Conservation (phyloP, 345 rosid genomes). For the Sisymbrium irio region DNA sequence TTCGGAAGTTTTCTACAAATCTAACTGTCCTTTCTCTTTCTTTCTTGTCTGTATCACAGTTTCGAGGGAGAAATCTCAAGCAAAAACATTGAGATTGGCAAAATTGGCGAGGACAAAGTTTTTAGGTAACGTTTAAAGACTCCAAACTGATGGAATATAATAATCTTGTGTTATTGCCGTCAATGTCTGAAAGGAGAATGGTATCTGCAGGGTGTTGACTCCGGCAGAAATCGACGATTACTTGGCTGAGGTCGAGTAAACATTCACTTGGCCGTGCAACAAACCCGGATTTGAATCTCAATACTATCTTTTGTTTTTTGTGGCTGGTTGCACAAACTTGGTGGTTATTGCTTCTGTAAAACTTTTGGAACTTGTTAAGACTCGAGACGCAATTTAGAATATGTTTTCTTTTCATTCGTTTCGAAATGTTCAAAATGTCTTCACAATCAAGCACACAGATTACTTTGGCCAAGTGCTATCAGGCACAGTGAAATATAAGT, state of each 20-base stretch:
- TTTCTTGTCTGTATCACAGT: conserved; percentile 32
- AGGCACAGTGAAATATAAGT: no score
- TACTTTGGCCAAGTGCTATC: no score
- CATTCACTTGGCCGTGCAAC: conserved; percentile 6
- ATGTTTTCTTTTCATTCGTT: not conserved
- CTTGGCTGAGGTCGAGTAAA: conserved; percentile 51
- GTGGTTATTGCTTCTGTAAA: conserved; percentile 12
- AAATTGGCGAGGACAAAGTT: conserved; percentile 69
- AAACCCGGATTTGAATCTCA: not conserved
- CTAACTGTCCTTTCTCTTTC: not conserved
- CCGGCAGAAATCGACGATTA: conserved; percentile 75
- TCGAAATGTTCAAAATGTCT: not conserved
- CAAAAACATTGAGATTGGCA: conserved; percentile 87
- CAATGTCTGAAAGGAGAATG: not conserved
- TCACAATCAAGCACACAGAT: not conserved
- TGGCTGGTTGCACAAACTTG: not conserved
- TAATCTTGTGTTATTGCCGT: not conserved
- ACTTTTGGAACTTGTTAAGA: conserved; percentile 6
- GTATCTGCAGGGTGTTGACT: conserved; percentile 59
- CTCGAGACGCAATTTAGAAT: not conserved
- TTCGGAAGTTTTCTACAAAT: not conserved
- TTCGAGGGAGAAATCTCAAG: conserved; percentile 92
- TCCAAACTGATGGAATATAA: not conserved
- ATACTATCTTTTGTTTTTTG: not conserved
- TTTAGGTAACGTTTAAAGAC: conserved; percentile 52